These are phyloP conservation scores for Arabis hirsuta DNA, from an alignment of 345 rosid genomes.

Conservation along the genomic window DNA sequence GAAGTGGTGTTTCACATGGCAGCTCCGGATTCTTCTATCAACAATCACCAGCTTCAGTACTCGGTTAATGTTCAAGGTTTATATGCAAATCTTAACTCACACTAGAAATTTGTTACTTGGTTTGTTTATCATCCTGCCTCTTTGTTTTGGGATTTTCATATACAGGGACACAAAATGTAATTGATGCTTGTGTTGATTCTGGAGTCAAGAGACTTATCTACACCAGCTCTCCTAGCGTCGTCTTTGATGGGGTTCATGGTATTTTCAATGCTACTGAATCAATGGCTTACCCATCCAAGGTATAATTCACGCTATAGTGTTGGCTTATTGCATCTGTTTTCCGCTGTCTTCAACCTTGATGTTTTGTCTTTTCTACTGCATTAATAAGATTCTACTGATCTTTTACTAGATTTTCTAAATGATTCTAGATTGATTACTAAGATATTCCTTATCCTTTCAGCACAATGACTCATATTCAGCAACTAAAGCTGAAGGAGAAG, in stretches of 20 bases:
- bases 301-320: no score
- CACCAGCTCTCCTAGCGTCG: slow-evolving; percentile 96
- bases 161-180: slow-evolving; percentile 78
- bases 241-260: slow-evolving; percentile 77
- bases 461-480: slow-evolving; percentile 82
- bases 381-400: no score
- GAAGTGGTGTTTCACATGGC: slow-evolving; percentile 97
- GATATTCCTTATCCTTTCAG: slow-evolving; percentile 47
- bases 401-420: neutral
- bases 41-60: slow-evolving; percentile 72
- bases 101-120: neutral
- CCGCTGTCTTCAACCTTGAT: no score
- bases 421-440: slow-evolving; percentile 1
- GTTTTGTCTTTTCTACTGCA: no score
- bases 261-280: slow-evolving; percentile 73
- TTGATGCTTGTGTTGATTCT: slow-evolving; percentile 75
- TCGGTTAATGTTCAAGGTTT: slow-evolving; percentile 88
- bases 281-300: slow-evolving; percentile 71
- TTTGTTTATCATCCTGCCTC: neutral
- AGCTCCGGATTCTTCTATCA: slow-evolving; percentile 93
- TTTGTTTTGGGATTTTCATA: slow-evolving; percentile 11
- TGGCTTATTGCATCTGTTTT: no score
- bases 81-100: neutral
- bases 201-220: slow-evolving; percentile 87
- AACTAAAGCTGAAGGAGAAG: slow-evolving; percentile 87